Conservation (phyloP, 2,329 filamentous ascomycete species). For the Neofusicoccum sp. region DNA sequence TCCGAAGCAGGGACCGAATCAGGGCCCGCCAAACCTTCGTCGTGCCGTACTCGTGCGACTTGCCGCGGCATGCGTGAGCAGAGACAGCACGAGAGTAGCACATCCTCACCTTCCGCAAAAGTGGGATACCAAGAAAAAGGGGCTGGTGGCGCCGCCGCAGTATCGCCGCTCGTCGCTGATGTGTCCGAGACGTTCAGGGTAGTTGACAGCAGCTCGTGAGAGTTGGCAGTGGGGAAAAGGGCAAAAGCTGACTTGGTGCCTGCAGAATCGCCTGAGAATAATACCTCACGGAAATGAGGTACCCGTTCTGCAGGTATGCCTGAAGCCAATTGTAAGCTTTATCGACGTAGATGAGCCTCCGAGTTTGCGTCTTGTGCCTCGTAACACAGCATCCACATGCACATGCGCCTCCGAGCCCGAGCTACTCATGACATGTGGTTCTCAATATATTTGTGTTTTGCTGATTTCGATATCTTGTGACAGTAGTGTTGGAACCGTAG, state of each 20-base stretch:
- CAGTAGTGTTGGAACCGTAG: background rate
- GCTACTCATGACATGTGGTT: background rate
- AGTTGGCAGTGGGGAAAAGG: background rate
- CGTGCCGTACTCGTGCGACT: background rate
- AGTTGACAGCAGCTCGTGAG: background rate
- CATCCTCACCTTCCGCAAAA: background rate
- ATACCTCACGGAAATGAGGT: conserved; percentile 7
- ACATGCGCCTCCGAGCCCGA: background rate
- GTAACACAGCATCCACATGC: background rate
- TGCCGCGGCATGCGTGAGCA: background rate
- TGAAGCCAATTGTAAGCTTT: background rate
- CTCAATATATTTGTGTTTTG: background rate
- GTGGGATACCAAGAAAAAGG: conserved; percentile 1
- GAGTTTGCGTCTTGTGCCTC: background rate
- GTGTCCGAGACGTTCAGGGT: background rate
- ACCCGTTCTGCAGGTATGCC: background rate
- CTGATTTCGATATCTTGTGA: background rate
- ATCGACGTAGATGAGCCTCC: background rate
- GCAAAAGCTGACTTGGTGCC: background rate
- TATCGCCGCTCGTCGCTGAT: background rate
- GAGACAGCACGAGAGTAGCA: background rate
- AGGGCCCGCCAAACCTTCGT: background rate
- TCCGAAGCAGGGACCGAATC: background rate
- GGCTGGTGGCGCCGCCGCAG: conserved; percentile 5
- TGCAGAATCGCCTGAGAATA: background rate